Evolutionary conservation across 2,329 filamentous ascomycete genomes (phyloP).

Genomic region (Fusarium buxicola): DNA sequence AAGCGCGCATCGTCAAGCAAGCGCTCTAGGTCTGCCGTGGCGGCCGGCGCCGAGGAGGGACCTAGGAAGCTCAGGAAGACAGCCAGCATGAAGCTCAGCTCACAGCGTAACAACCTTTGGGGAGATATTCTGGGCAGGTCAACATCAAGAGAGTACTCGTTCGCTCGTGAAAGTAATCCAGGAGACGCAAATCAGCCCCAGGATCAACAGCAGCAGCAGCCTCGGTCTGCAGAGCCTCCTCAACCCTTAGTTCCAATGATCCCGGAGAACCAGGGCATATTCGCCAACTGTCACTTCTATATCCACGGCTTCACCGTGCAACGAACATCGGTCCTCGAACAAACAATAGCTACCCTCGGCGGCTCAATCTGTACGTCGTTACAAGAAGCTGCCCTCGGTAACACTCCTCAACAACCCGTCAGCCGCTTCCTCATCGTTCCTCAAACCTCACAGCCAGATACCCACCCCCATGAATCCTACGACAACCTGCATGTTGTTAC

Average conservation of each 20-base stretch:
- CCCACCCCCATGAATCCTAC: constrained; percentile 54
- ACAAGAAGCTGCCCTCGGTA: constrained; percentile 52
- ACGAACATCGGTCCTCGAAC: constrained; percentile 61
- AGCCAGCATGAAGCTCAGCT: constrained; percentile 84
- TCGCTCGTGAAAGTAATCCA: constrained; percentile 42
- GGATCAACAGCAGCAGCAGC: constrained; percentile 18
- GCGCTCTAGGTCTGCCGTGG: constrained; percentile 64
- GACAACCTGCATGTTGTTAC: constrained; percentile 71
- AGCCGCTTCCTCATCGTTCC: constrained; percentile 67
- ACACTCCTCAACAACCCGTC: constrained; percentile 45
- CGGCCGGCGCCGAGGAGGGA: constrained; percentile 63
- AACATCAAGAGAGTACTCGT: constrained; percentile 51
- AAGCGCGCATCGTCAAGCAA: constrained; percentile 66
- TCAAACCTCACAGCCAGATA: constrained; percentile 60
- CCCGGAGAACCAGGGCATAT: constrained; percentile 55
- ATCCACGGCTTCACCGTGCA: constrained; percentile 68
- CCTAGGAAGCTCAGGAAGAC: constrained; percentile 87
- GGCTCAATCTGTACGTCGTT: constrained; percentile 59
- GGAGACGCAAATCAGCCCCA: constrained; percentile 15
- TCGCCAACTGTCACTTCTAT: constrained; percentile 68
- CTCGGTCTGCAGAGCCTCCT: constrained; percentile 9
- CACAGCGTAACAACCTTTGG: constrained; percentile 88
- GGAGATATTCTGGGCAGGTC: constrained; percentile 78
- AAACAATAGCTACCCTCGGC: constrained; percentile 61
- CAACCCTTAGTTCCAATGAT: constrained; percentile 21